These are phyloP conservation scores for Triticum dicoccoides DNA, from an alignment of 176 grass and related monocot genomes.

Conservation along the genomic window DNA sequence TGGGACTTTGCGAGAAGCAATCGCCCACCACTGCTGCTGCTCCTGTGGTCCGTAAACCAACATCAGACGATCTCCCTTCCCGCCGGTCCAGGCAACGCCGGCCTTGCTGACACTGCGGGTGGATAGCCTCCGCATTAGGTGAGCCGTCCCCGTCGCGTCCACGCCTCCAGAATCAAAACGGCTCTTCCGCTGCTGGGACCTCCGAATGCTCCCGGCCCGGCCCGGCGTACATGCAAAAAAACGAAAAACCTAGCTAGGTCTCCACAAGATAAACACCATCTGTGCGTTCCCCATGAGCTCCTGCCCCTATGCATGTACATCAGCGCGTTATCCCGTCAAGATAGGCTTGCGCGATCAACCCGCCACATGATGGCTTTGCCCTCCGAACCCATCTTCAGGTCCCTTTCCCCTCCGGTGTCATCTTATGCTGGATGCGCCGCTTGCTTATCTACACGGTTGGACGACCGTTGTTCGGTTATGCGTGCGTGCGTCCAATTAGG, in stretches of 20 bases:
- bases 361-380: conserved; percentile 18
- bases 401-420: conserved; percentile 13
- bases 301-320: conserved; percentile 47
- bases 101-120: background rate
- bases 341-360: conserved; percentile 16
- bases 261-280: conserved; percentile 6
- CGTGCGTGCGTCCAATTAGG: background rate
- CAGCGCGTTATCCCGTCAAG: conserved; percentile 51
- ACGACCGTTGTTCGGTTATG: conserved; percentile 14
- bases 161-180: conserved; percentile 14
- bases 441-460: background rate
- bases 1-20: background rate
- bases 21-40: background rate
- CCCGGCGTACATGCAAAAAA: background rate
- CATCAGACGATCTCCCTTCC: background rate
- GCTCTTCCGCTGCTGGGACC: conserved; percentile 2
- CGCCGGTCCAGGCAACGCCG: conserved; percentile 7
- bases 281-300: background rate
- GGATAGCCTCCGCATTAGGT: conserved; percentile 10
- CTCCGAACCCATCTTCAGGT: background rate
- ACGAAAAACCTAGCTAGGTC: background rate
- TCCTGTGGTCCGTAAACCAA: background rate
- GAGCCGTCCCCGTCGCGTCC: background rate
- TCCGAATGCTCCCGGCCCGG: background rate
- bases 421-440: background rate